Conservation (phyloP, 108 stramenopile species). For the Fistulifera pelliculosa region DNA sequence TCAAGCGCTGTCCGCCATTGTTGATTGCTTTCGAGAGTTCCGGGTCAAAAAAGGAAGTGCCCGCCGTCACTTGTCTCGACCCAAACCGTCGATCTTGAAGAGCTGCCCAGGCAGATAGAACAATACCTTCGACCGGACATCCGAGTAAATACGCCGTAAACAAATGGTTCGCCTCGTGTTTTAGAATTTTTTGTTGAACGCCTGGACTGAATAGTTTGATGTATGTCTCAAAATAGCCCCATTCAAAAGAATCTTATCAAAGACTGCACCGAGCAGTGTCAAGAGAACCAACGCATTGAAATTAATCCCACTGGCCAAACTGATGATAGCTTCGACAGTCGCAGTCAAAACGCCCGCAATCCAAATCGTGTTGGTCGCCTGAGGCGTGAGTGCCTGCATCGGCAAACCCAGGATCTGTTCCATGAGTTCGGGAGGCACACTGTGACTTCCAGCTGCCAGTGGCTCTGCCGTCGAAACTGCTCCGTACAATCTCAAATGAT, state of each 20-base stretch:
- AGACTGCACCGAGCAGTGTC: constrained; percentile 38
- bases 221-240: constrained; percentile 74
- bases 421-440: constrained; percentile 54
- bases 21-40: constrained; percentile 61
- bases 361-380: constrained; percentile 58
- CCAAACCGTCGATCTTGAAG: constrained; percentile 70
- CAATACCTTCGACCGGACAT: constrained; percentile 87
- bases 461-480: constrained; percentile 30
- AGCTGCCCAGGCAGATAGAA: constrained; percentile 74
- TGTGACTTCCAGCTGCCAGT: constrained; percentile 57
- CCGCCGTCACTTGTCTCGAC: constrained; percentile 53
- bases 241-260: constrained; percentile 58
- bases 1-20: constrained; percentile 32
- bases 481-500: constrained; percentile 51
- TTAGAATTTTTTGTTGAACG: constrained; percentile 58
- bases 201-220: constrained; percentile 44
- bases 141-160: constrained; percentile 88
- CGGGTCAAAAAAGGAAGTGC: constrained; percentile 86
- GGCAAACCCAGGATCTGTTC: constrained; percentile 56
- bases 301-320: constrained; percentile 33
- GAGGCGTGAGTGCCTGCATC: constrained; percentile 69
- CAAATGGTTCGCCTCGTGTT: constrained; percentile 93
- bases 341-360: constrained; percentile 56
- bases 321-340: constrained; percentile 44
- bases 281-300: constrained; percentile 54